Evolutionary conservation across 1,284 basidiomycete genomes (phyloP), one percentile per base, ranked within the genome.

Genomic region (Sporisorium reilianum): DNA sequence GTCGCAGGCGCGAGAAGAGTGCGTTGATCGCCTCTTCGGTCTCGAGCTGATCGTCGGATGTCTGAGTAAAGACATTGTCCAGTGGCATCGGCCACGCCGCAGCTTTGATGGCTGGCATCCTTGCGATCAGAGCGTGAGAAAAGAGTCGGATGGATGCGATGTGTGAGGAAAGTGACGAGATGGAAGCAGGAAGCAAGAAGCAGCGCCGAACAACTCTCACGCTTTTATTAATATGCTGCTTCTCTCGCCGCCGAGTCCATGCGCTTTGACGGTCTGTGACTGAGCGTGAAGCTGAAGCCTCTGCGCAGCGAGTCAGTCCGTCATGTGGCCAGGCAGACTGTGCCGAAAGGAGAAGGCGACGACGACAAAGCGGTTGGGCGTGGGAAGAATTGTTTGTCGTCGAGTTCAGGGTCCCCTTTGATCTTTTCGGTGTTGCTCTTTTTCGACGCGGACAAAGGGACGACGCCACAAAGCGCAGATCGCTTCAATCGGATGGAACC

Each of bases 11-110:
- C 8, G 62, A 68, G 30, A 81, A 69, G 48, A 77, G 78, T 12
- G 46, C 63, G 40, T 78, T 55, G 57, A 83, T 83, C 40, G 64
- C 62, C 48, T 72, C 50, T 58, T 83, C 81, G 9, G 79, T 80
- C 34, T 74, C 58, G 22, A 48, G 38, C 68, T 83, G 81, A 48
- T 83, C 81, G 12, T 80, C 68, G 1, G 81, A 80, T 8, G 81
- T 83, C 25, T 58, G 55, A 11, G 79, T 80, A 5, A 45, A 59
- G 34, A 64, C 64, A n/a, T 70, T 52, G 55, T 83, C 80, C 26
- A 71, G 60, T 16, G 81, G 79, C 55, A 70, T 63, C 38, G 76
- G 58, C 76, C 76, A 78, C 18, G 75, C 63, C 28, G 64, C 50
- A 42, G 56, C 54, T 18, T 52, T 64, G 50, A 69, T 73, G 16